Percentiles rank a stretch among this genome's conserved stretches.
phyloP scores from a whole-genome alignment of 768 basidiomycete species.

The Serendipita sp. region DNA sequence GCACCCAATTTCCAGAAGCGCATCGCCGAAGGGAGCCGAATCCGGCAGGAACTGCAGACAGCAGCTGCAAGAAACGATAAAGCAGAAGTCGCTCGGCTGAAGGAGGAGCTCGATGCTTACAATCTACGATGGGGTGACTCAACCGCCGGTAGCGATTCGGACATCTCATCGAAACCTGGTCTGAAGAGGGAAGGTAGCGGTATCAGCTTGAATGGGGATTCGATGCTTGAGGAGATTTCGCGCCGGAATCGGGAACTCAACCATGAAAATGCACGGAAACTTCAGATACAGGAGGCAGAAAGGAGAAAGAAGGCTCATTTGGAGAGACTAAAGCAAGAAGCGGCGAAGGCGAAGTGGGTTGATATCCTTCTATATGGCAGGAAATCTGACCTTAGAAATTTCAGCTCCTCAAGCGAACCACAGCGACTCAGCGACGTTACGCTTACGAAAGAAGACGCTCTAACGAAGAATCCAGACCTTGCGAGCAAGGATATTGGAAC shows the following conservation, averaged over 20 bases:
- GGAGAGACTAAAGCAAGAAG: neutral
- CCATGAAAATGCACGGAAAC: conserved; percentile 1
- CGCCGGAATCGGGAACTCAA: neutral
- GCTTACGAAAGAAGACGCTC: neutral
- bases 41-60: neutral
- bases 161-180: neutral
- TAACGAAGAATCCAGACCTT: neutral
- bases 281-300: neutral
- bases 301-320: neutral
- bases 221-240: neutral
- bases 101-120: neutral
- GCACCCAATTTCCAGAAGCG: neutral
- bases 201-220: neutral
- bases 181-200: neutral
- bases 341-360: neutral
- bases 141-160: neutral
- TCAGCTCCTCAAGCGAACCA: neutral
- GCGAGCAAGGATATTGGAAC: conserved; percentile 1
- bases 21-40: neutral
- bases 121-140: neutral
- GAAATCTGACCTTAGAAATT: neutral
- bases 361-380: neutral
- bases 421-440: too few relatives aligned
- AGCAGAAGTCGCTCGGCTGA: neutral
- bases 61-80: neutral